Evolutionary conservation across 129 eudicot species (phyloP).

Genomic region (Flaveria ramosissima): DNA sequence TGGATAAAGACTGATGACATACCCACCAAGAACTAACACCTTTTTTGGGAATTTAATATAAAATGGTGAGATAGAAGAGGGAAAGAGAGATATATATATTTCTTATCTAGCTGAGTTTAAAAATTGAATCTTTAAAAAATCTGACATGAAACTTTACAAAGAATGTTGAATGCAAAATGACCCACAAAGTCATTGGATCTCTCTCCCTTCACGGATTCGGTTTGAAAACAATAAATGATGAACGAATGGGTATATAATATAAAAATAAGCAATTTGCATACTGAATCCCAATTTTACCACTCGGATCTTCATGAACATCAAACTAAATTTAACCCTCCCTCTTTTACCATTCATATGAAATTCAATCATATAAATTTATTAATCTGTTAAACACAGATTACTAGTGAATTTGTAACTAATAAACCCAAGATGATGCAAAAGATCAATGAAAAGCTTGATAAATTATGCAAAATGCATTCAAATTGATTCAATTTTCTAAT

Average conservation of each 20-base stretch:
- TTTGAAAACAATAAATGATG: slow-evolving; percentile 60
- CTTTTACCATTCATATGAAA: slow-evolving; percentile 2
- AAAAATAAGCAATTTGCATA: slow-evolving; percentile 12
- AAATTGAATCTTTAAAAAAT: slow-evolving; percentile 33
- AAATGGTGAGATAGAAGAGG: slow-evolving; percentile 32
- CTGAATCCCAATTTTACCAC: slow-evolving; percentile 24
- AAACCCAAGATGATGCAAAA: slow-evolving; percentile 13
- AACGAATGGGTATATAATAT: slow-evolving; percentile 13
- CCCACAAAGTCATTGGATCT: slow-evolving; percentile 46
- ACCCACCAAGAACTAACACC: slow-evolving; percentile 9
- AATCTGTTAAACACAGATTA: neutral
- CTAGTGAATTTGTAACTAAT: neutral
- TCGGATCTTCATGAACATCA: slow-evolving; percentile 21
- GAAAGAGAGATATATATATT: slow-evolving; percentile 14
- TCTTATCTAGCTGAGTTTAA: slow-evolving; percentile 23
- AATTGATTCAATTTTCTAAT: neutral
- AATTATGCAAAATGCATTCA: slow-evolving; percentile 20
- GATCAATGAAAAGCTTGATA: slow-evolving; percentile 30
- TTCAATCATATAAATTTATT: neutral
- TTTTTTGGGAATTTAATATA: slow-evolving; percentile 13
- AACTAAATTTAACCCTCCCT: neutral
- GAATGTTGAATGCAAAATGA: slow-evolving; percentile 63
- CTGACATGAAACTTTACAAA: slow-evolving; percentile 60
- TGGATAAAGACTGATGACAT: neutral
- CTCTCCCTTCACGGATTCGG: slow-evolving; percentile 52